These are phyloP conservation scores for Ramularia endophylla DNA, from an alignment of 2,329 filamentous ascomycete genomes.

Conservation along the genomic window DNA sequence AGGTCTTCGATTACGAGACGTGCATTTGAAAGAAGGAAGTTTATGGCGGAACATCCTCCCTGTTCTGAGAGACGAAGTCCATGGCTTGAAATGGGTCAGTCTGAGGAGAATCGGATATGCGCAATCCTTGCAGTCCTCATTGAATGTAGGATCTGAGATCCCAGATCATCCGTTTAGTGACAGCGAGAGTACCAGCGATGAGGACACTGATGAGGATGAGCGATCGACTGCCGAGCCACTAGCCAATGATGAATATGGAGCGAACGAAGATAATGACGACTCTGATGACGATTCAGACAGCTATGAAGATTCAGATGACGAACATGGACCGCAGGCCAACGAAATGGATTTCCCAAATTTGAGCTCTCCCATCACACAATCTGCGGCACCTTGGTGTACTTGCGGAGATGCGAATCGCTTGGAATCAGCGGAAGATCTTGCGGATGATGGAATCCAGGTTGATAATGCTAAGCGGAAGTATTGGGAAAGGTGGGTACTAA, in stretches of 20 bases:
- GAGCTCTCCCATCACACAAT: conserved; percentile 37
- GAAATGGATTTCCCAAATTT: conserved; percentile 42
- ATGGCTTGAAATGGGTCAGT: conserved; percentile 55
- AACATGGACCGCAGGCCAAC: conserved; percentile 34
- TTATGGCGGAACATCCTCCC: conserved; percentile 56
- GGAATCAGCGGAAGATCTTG: conserved; percentile 40
- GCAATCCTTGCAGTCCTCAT: conserved; percentile 34
- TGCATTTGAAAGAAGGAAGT: conserved; percentile 56
- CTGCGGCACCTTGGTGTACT: conserved; percentile 42
- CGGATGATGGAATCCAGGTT: conserved; percentile 44
- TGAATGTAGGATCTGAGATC: conserved; percentile 41
- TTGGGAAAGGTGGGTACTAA: conserved; percentile 52
- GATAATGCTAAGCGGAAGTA: conserved; percentile 46
- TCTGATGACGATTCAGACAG: conserved; percentile 29
- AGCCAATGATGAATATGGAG: conserved; percentile 11
- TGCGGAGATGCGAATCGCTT: conserved; percentile 33
- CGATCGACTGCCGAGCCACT: too few relatives aligned
- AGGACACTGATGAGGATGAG: too few relatives aligned
- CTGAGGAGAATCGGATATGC: conserved; percentile 58
- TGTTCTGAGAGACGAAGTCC: conserved; percentile 52
- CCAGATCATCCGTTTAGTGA: conserved; percentile 39
- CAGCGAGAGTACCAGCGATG: conserved; percentile 31
- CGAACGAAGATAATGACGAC: conserved; percentile 19
- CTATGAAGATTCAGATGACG: conserved; percentile 30
- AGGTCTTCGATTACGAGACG: conserved; percentile 54